Evolutionary conservation across 805 yeast genomes (phyloP), one percentile per base, ranked within the genome.

Genomic region (Lipomyces yamanashiensis): DNA sequence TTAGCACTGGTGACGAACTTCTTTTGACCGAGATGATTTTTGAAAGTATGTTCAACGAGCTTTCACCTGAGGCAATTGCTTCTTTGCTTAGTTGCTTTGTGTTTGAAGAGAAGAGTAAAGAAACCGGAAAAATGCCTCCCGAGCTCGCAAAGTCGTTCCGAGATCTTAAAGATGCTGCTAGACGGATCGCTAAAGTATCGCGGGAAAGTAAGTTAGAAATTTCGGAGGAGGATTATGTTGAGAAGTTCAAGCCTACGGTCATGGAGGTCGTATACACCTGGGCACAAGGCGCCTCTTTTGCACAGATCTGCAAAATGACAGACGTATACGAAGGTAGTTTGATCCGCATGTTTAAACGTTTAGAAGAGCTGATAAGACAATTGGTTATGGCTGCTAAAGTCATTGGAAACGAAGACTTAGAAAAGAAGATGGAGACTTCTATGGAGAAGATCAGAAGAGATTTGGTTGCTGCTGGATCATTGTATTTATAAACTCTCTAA

Each of bases 221-320:
- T 54, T 87, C 86, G 7, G 98, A 93, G 74, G 90, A 91, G 72
- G 98, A 92, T 62, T 95, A 95, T 73, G 88, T 95, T 47, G 97
- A 92, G 74, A 83, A 88, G 34, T 96, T 95, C 80, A 86, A 96
- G 77, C 88, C 92, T 19, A 97, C 95, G 74, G 81, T 95, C 66
- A 93, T 95, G 98, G 98, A 92, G 75, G 98, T 95, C 57, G 97
- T 95, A 0, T 91, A 80, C 76, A 89, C 93, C 54, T 95, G 99
- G 99, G 91, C 97, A 76, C 87, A 88, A 74, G 98, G 98, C 19
- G 97, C 97, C 7, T 80, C 95, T 0, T 95, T 95, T 76, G 93
- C 98, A 0, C 97, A 93, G 75, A 93, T 95, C 67, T 93, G 98
- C 79, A 93, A 93, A 76, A 92, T 95, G 97, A 95, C 99, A 0